Base-by-base conservation (phyloP, 2,329 filamentous ascomycete species). In the Knoxdaviesia proteae region DNA sequence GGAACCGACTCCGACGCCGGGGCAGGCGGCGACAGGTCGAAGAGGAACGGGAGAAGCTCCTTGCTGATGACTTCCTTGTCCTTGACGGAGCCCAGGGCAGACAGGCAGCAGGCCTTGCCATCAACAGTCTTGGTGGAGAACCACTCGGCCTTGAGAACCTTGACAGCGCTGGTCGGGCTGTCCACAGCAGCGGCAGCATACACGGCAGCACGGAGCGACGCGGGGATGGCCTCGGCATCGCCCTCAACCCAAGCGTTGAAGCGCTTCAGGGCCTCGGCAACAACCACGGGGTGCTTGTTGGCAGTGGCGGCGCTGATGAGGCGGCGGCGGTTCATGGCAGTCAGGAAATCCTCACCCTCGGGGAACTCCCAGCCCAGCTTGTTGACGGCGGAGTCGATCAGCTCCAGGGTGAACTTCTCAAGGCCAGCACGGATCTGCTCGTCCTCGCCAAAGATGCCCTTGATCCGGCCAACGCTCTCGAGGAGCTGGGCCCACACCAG, bases 401-500 rank as follows among this genome's bases (percentile, higher is more conserved):
- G 68, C 59, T 80, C 79, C 30, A 90, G 66, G 2, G 77, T 75
- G 56, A 93, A 94, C 42, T 76, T 77, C 57, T 82, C 78, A 47
- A 98, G 62, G 1, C 76, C 84, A 41, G 71, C 67, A 52, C 77
- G 74, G 47, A 90, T 72, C 41, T 71, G 62, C 44, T 80, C 71
- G 48, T 90, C 80, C 39, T 80, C 77, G 29, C 77, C 71, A 54
- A 96, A 96, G 42, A 93, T 74, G n/a, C 80, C 80, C 57, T 84
- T 84, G 46, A 94, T 71, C 43, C 77, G 77, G 44, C 65, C 71
- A 31, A 96, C 63, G 4, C 82, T 82, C 49, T 79, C 76, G 6
- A 92, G 67, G 33, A 94, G 77, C 56, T 93, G 84, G 45, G 75
- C 77, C 81, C 90, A 92, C 5, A 96, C 88, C 40, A 94, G 70